phyloP scores from a whole-genome alignment of 2,329 filamentous ascomycete species.

The Diaporthe sp. region DNA sequence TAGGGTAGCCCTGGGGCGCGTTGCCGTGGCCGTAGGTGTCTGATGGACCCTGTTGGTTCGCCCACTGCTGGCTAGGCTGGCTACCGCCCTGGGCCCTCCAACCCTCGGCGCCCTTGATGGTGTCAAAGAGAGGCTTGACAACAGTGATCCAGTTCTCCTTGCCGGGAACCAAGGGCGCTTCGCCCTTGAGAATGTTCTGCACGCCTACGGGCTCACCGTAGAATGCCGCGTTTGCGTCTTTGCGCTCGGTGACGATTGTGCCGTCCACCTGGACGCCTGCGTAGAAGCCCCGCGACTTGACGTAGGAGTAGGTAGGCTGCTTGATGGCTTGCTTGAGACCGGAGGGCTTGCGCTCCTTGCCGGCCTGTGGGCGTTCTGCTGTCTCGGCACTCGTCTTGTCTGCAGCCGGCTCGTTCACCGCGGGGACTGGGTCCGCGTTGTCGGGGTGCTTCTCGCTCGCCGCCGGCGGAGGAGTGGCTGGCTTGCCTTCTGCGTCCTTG shows the following conservation, averaged over 20 bases:
- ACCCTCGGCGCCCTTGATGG: slow-evolving; percentile 54
- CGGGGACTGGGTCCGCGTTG: slow-evolving; percentile 43
- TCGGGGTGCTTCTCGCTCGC: slow-evolving; percentile 42
- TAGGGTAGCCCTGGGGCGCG: slow-evolving; percentile 22
- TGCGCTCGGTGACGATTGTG: slow-evolving; percentile 86
- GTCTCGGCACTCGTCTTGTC: slow-evolving; percentile 63
- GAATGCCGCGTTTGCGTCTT: slow-evolving; percentile 90
- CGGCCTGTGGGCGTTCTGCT: slow-evolving; percentile 34
- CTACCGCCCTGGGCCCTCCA: slow-evolving; percentile 41
- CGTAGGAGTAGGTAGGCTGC: slow-evolving; percentile 73
- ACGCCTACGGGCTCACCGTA: slow-evolving; percentile 75
- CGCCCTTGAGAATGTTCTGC: slow-evolving; percentile 62
- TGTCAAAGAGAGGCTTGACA: slow-evolving; percentile 52
- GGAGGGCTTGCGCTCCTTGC: slow-evolving; percentile 45
- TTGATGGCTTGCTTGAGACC: slow-evolving; percentile 49
- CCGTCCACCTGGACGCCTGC: slow-evolving; percentile 90
- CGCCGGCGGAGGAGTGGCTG: not conserved
- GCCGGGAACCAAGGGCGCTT: slow-evolving; percentile 51
- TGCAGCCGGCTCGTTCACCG: slow-evolving; percentile 61
- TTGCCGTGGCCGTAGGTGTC: slow-evolving; percentile 26
- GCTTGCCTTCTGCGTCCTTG: slow-evolving; percentile 38
- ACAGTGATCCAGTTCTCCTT: slow-evolving; percentile 51
- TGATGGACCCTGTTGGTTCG: slow-evolving; percentile 31
- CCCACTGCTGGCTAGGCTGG: slow-evolving; percentile 23
- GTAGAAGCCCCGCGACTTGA: slow-evolving; percentile 91